Conservation (phyloP, 805 yeast genomes). For the Yarrowia porcina region DNA sequence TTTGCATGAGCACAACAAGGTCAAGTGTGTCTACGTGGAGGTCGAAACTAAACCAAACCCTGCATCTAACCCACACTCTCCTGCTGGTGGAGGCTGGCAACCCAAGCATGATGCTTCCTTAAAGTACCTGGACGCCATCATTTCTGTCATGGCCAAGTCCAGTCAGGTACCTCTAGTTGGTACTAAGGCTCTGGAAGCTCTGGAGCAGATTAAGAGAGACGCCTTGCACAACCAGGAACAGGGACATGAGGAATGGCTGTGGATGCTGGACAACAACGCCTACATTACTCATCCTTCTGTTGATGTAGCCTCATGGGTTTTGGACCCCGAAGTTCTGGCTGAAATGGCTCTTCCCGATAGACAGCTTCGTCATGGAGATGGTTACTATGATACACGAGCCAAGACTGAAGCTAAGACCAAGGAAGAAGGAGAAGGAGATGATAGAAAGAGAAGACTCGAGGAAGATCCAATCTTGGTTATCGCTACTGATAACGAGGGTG, state of each 20-base stretch:
- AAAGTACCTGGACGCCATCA: neutral
- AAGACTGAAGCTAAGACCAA: neutral
- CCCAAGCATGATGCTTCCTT: neutral
- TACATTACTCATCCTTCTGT: constrained; percentile 10
- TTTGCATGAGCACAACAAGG: constrained; percentile 5
- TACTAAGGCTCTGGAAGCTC: neutral
- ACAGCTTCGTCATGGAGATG: constrained; percentile 7
- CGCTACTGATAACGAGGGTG: neutral
- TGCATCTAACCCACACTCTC: neutral
- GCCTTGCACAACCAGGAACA: neutral
- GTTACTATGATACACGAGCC: constrained; percentile 3
- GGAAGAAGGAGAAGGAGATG: neutral
- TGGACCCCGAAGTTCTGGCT: neutral
- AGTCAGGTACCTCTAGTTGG: neutral
- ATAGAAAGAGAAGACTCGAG: neutral
- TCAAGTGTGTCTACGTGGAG: constrained; percentile 14
- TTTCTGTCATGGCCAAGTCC: neutral
- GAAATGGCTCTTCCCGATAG: neutral
- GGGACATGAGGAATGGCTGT: constrained; percentile 13
- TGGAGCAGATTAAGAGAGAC: constrained; percentile 6
- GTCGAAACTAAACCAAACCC: constrained; percentile 8
- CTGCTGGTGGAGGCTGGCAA: constrained; percentile 14
- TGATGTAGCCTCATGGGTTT: neutral
- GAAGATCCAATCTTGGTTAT: neutral
- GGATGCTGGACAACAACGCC: constrained; percentile 24